Evolutionary conservation across 768 basidiomycete species (phyloP).

Genomic region (Leccinum longicurvipes): DNA sequence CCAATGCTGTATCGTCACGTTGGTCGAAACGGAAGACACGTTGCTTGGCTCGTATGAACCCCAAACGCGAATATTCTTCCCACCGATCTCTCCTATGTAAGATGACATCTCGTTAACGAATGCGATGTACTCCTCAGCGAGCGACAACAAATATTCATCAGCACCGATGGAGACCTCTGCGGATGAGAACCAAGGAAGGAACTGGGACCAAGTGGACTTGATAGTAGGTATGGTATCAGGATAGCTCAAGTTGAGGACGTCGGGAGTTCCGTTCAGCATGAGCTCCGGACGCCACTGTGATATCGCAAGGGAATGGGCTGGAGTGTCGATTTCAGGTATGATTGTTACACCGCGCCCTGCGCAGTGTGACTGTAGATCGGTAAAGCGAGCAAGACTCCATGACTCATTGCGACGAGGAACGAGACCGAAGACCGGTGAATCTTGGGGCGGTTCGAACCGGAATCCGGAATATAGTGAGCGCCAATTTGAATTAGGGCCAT

Average conservation of each 20-base stretch:
- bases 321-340: slow-evolving; percentile 43
- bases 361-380: slow-evolving; percentile 36
- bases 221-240: slow-evolving; percentile 43
- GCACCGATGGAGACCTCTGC: slow-evolving; percentile 45
- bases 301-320: slow-evolving; percentile 43
- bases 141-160: slow-evolving; percentile 38
- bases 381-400: slow-evolving; percentile 34
- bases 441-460: slow-evolving; percentile 36
- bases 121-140: slow-evolving; percentile 41
- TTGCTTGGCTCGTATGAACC: slow-evolving; percentile 40
- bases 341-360: slow-evolving; percentile 36
- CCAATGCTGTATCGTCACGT: slow-evolving; percentile 47
- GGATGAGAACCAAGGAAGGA: slow-evolving; percentile 38
- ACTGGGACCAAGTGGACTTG: slow-evolving; percentile 41
- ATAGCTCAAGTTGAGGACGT: slow-evolving; percentile 37
- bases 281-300: slow-evolving; percentile 46
- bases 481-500: slow-evolving; percentile 38
- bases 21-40: slow-evolving; percentile 34
- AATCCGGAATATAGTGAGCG: slow-evolving; percentile 40
- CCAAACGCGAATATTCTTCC: slow-evolving; percentile 42
- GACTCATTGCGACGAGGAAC: slow-evolving; percentile 40
- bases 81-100: slow-evolving; percentile 30
- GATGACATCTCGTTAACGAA: slow-evolving; percentile 43
- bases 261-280: slow-evolving; percentile 33
- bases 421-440: slow-evolving; percentile 34